Evolutionary conservation across 352 stramenopile species (phyloP), one percentile per base, ranked within the genome.

Genomic region (Globisporangium rhizosaccharum): DNA sequence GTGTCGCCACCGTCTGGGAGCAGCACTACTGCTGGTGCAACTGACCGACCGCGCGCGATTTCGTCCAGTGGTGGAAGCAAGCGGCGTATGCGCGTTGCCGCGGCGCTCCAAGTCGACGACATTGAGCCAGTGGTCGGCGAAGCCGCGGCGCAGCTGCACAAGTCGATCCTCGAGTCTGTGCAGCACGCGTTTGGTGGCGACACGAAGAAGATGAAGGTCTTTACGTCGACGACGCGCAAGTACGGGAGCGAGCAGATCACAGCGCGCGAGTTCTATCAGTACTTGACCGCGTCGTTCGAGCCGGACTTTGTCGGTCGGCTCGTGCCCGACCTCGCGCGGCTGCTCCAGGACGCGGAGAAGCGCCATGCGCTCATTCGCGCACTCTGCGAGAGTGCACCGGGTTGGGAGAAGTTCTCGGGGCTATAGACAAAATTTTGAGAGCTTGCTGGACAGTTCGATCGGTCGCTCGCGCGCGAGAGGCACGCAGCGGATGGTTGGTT

Each of bases 251-350:
- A 94, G 57, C 79, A 92, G 65, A 87, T 94, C 66, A 85, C 81
- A n/a, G 85, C 85, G 9, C 76, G 85, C 33, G 83, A 94, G 55
- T 94, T 92, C 66, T 94, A 94, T 70, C 79, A 90, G 62, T 94
- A 94, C 85, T 85, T 94, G 80, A 93, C 82, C 48, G 76, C 78
- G 30, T 91, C 85, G 20, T 94, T 94, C 61, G 85, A 94, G n/a
- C 81, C 77, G 1, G 85, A 94, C 61, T 93, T 94, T 61, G 85
- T 94, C 39, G 85, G 80, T 2, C 74, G 85, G n/a, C 65, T 94
- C 36, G 85, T 94, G 15, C 85, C 85, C 0, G 85, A 94, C 53
- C 76, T 94, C 25, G 85, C 85, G 12, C 83, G 85, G n/a, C 63
- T 94, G 36, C 63, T 94, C 25, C 82, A 94, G 51, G 85, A 94